Evolutionary conservation across 129 eudicot genomes (phyloP).

Genomic region (Silybum marianum): DNA sequence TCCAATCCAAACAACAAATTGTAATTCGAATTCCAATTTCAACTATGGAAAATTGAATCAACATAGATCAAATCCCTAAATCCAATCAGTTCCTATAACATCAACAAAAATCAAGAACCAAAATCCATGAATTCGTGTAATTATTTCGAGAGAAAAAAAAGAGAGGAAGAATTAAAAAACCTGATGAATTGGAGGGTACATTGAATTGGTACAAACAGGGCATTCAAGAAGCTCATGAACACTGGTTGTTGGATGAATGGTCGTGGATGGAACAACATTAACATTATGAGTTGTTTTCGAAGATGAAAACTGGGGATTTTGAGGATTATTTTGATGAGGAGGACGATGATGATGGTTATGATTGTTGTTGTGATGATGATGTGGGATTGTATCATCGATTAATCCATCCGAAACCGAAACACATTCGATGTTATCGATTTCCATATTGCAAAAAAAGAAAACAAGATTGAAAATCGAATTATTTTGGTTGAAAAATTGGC

Average conservation of each 20-base stretch:
- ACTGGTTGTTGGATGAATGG: conserved; percentile 60
- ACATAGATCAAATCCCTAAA: neutral
- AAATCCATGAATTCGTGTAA: conserved; percentile 5
- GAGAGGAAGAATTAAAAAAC: conserved; percentile 26
- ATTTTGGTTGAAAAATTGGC: neutral
- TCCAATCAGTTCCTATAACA: neutral
- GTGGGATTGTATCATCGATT: conserved; percentile 55
- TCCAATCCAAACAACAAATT: conserved; percentile 1
- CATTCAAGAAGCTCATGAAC: conserved; percentile 93
- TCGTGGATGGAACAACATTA: conserved; percentile 38
- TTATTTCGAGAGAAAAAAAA: neutral
- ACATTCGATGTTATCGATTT: conserved; percentile 64
- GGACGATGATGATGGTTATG: conserved; percentile 24
- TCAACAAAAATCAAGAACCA: neutral
- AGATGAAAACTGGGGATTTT: conserved; percentile 49
- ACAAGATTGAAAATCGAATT: neutral
- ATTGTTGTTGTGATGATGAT: conserved; percentile 23
- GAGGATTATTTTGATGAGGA: conserved; percentile 34
- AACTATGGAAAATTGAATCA: neutral
- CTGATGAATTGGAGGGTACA: conserved; percentile 95
- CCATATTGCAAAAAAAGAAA: conserved; percentile 39
- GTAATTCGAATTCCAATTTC: neutral
- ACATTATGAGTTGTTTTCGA: conserved; percentile 47
- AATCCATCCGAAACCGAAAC: conserved; percentile 58
- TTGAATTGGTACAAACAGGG: conserved; percentile 87